Base-by-base conservation (phyloP, 2,329 filamentous ascomycete genomes). In the Raffaelea arxii region DNA sequence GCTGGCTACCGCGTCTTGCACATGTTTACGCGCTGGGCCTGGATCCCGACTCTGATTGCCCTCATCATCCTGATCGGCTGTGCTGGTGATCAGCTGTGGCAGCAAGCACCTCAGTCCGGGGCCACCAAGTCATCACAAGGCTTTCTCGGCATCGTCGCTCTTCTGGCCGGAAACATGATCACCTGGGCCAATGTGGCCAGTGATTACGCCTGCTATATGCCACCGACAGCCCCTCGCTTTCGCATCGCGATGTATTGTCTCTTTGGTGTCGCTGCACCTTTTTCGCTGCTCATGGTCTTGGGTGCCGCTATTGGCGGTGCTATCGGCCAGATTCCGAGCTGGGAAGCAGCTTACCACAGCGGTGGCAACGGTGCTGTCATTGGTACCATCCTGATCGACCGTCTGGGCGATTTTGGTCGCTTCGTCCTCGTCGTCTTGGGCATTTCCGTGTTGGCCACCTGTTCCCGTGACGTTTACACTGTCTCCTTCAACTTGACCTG, bases 241-340 rank as follows among this genome's bases (percentile, higher is more conserved):
- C 44, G 46, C 24, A 63, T 81, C 49, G 78, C 78, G 46, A 48
- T 65, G 6, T 82, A 82, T 56, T 73, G 68, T 4, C 80, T 77
- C 56, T 53, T 68, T 9, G 79, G 79, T 6, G 67, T 80, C 2
- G 59, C 68, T 6, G 53, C 74, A 3, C 77, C 78, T 0, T 75
- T 75, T 0, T 65, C 78, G 27, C 65, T 76, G 0, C 67, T 82
- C 44, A 81, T 83, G 77, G 68, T 68, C 1, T 70, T 83, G 1
- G 79, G 79, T 9, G 75, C 78, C 9, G 78, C 78, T 18, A 79
- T 83, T 41, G 77, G 72, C 22, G 77, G 76, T 7, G 77, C 77
- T 24, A 67, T 78, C 2, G 65, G 72, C 19, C 75, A 71, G 51
- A 65, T 74, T 3, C 68, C 73, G 0, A 61, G 61, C 5, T 81